phyloP scores from a whole-genome alignment of 1,284 basidiomycete species.

The Lentinula novae-zelandiae region DNA sequence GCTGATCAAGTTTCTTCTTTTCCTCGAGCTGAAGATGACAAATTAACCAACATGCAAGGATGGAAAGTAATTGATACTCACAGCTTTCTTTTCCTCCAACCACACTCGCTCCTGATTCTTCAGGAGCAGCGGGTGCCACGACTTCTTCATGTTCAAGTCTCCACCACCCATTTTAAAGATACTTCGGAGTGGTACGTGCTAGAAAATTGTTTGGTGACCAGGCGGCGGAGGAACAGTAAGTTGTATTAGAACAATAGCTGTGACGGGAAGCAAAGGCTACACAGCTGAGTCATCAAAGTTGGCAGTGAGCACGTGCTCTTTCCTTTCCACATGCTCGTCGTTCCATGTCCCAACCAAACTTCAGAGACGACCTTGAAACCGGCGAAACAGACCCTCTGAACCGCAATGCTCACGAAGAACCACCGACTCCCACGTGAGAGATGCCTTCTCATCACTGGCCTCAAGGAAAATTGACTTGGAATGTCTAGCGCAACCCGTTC shows the following conservation, averaged over 20 bases:
- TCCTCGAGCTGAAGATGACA: conserved; percentile 75
- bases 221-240: conserved; percentile 7
- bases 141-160: conserved; percentile 96
- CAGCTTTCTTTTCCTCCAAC: conserved; percentile 96
- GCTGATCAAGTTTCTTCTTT: conserved; percentile 95
- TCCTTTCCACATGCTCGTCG: not conserved
- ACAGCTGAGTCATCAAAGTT: not conserved
- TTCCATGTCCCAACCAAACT: conserved; percentile 1
- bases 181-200: conserved; percentile 19
- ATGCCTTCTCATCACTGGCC: conserved; percentile 6
- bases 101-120: conserved; percentile 99
- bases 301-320: not conserved
- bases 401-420: conserved; percentile 22
- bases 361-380: conserved; percentile 21
- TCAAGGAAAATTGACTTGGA: not conserved
- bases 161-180: conserved; percentile 88
- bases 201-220: conserved; percentile 10
- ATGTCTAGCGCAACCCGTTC: conserved; percentile 61
- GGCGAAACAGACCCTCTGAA: conserved; percentile 30
- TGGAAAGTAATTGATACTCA: conserved; percentile 34
- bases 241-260: conserved; percentile 9
- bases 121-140: conserved; percentile 97
- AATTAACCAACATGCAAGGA: conserved; percentile 4
- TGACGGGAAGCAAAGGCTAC: not conserved
- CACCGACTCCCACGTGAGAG: conserved; percentile 24